Evolutionary conservation across 371 early-diverging fungal species (phyloP).

Genomic region (Phascolomyces articulosus): DNA sequence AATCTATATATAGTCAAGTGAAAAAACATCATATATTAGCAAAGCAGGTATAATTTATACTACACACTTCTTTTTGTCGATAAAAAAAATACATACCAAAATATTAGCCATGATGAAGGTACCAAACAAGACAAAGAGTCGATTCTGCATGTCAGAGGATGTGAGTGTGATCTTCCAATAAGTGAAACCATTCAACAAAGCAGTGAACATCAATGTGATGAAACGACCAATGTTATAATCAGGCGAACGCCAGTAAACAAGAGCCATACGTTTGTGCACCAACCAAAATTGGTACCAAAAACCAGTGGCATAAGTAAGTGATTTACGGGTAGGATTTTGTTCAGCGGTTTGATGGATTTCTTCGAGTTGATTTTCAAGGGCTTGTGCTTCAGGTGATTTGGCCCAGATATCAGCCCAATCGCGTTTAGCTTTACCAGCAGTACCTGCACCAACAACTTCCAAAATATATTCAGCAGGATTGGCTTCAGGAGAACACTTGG

Average conservation of each 20-base stretch:
- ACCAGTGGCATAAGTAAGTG: constrained; percentile 34
- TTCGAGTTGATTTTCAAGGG: constrained; percentile 25
- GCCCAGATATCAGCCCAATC: constrained; percentile 64
- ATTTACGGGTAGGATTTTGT: constrained; percentile 18
- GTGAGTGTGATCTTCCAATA: constrained; percentile 59
- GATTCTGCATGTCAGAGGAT: constrained; percentile 61
- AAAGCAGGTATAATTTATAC: not conserved
- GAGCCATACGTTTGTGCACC: constrained; percentile 53
- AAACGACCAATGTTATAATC: constrained; percentile 63
- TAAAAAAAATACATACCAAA: constrained; percentile 1
- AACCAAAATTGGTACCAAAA: constrained; percentile 38
- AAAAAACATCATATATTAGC: not conserved
- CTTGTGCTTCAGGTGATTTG: constrained; percentile 32
- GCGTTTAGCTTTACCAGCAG: constrained; percentile 34
- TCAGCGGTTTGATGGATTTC: constrained; percentile 24
- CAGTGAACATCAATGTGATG: constrained; percentile 39
- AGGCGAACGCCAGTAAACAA: constrained; percentile 58
- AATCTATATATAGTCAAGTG: constrained; percentile 28
- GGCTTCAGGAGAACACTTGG: constrained; percentile 47
- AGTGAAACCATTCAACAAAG: constrained; percentile 53
- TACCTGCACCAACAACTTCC: constrained; percentile 50
- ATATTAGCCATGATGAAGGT: constrained; percentile 61
- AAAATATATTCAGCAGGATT: constrained; percentile 74
- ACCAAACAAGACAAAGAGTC: constrained; percentile 69
- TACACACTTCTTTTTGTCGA: not conserved